Evolutionary conservation across 2,329 filamentous ascomycete genomes (phyloP).

Genomic region (Calonectria pseudoturangicola): DNA sequence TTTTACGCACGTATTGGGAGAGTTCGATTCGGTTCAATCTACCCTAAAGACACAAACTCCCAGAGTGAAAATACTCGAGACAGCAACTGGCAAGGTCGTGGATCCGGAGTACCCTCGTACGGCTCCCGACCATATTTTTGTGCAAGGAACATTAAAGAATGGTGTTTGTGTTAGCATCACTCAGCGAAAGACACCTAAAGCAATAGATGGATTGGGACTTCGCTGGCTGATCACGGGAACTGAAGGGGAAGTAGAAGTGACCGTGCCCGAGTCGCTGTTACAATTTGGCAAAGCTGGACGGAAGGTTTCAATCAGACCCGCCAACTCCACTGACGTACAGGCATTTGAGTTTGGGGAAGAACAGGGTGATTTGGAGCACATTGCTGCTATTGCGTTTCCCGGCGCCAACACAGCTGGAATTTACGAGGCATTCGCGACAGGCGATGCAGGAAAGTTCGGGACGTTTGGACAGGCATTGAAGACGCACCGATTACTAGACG

Average conservation of each 20-base stretch:
- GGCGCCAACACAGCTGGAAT: conserved; percentile 25
- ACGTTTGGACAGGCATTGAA: conserved; percentile 23
- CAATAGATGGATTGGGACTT: conserved; percentile 33
- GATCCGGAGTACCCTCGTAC: conserved; percentile 27
- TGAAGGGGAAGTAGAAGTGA: conserved; percentile 37
- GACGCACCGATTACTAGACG: conserved; percentile 3
- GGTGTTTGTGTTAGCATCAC: conserved; percentile 29
- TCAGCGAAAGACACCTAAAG: conserved; percentile 26
- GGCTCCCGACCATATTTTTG: conserved; percentile 28
- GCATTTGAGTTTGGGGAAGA: conserved; percentile 21
- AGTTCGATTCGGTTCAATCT: conserved; percentile 34
- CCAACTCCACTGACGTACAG: not conserved
- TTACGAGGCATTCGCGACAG: conserved; percentile 14
- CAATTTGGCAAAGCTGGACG: conserved; percentile 19
- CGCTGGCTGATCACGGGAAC: conserved; percentile 42
- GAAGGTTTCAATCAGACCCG: not conserved
- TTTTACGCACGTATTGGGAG: conserved; percentile 33
- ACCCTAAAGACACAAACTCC: conserved; percentile 27
- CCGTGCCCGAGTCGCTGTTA: conserved; percentile 1
- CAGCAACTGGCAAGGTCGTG: conserved; percentile 3
- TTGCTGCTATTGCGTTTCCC: not conserved
- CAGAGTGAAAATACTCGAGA: not conserved
- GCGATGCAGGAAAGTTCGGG: not conserved
- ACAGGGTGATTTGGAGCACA: conserved; percentile 14
- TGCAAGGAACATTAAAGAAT: conserved; percentile 36